Evolutionary conservation across 352 stramenopile species (phyloP).

Genomic region (Pythium pectinolyticum): DNA sequence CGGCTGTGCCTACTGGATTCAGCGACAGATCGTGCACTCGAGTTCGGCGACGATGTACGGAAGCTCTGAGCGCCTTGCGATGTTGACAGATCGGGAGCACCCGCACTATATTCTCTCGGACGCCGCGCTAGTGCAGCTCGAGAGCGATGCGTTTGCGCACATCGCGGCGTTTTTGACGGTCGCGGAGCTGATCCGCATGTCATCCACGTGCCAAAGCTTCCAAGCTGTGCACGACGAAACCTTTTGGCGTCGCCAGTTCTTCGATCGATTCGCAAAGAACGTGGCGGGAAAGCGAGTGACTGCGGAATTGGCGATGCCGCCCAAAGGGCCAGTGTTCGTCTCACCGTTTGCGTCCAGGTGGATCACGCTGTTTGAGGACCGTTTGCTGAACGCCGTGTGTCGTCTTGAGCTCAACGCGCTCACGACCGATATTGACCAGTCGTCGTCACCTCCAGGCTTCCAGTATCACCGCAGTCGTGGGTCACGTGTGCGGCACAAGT

Average conservation of each 20-base stretch:
- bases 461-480: conserved; percentile 1
- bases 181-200: conserved; percentile 35
- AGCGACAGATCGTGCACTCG: conserved; percentile 41
- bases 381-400: conserved; percentile 19
- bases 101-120: conserved; percentile 2
- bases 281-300: neutral
- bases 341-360: conserved; percentile 17
- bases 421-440: conserved; percentile 1
- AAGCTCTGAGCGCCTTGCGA: neutral
- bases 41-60: neutral
- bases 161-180: conserved; percentile 38
- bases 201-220: conserved; percentile 26
- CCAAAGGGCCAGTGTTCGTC: conserved; percentile 1
- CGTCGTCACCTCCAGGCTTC: neutral
- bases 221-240: conserved; percentile 22
- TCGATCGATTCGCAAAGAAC: conserved; percentile 11
- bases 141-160: conserved; percentile 36
- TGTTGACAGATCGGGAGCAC: neutral
- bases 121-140: conserved; percentile 19
- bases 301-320: neutral
- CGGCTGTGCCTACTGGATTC: conserved; percentile 42
- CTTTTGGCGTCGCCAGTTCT: conserved; percentile 40
- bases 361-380: conserved; percentile 23
- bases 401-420: conserved; percentile 7
- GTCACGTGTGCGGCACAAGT: conserved; percentile 28